phyloP scores from a whole-genome alignment of 2,329 filamentous ascomycete species.

The Endoconidiophora laricicola region DNA sequence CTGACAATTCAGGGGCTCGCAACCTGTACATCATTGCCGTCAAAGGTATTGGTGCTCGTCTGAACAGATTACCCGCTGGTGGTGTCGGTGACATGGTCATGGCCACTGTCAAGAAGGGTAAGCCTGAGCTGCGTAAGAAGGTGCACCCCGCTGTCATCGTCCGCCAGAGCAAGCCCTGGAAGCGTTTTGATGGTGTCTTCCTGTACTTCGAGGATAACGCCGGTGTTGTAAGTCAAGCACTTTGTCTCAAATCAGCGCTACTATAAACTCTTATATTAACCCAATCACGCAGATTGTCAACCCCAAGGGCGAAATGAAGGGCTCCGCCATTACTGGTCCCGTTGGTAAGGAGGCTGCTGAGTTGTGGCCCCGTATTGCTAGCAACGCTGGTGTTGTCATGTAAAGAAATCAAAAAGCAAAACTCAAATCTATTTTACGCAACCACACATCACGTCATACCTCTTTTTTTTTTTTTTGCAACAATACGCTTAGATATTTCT shows the following conservation, averaged over 20 bases:
- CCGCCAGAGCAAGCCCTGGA: conserved; percentile 98
- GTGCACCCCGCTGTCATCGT: conserved; percentile 99
- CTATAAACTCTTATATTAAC: background rate
- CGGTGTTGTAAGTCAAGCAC: conserved; percentile 62
- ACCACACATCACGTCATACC: conserved; percentile 7
- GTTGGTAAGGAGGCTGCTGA: conserved; percentile 99
- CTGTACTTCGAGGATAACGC: conserved; percentile 99
- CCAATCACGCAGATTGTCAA: conserved; percentile 66
- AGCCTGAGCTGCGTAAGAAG: conserved; percentile 99
- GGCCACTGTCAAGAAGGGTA: conserved; percentile 99
- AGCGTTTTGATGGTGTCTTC: conserved; percentile 94
- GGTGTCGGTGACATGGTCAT: conserved; percentile 99
- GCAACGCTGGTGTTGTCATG: conserved; percentile 99
- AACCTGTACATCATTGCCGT: conserved; percentile 99
- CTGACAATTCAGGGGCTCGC: conserved; percentile 95
- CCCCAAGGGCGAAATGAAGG: conserved; percentile 99
- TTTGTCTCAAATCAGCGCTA: background rate
- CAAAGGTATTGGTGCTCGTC: conserved; percentile 92
- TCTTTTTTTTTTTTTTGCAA: background rate
- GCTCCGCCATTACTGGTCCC: conserved; percentile 95
- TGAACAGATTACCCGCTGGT: conserved; percentile 92
- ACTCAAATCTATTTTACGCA: conserved; percentile 16
- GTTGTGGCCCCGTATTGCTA: conserved; percentile 99
- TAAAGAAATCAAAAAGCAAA: conserved; percentile 36
- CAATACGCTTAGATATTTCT: background rate